Evolutionary conservation across 1,139 yeast genomes (phyloP).

Genomic region (Geotrichum bryndzae): DNA sequence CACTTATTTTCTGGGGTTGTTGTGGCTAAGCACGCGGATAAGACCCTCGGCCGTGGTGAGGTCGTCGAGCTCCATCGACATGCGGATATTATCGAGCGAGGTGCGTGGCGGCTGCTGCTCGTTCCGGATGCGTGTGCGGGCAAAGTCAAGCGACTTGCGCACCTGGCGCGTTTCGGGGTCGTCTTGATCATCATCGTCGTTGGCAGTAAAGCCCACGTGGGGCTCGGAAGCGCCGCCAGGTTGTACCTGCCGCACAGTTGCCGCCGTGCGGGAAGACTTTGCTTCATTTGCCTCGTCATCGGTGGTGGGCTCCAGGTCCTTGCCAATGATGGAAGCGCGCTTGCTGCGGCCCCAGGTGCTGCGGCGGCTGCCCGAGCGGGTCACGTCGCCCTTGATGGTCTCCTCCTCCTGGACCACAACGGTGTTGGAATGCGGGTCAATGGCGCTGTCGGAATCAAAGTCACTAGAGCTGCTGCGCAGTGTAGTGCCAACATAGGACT

Average conservation of each 20-base stretch:
- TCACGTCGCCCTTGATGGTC: background rate
- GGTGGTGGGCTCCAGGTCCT: background rate
- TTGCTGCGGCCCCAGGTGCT: background rate
- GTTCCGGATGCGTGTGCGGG: conserved; percentile 25
- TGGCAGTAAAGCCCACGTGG: conserved; percentile 3
- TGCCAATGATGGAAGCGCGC: background rate
- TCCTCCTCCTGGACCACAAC: background rate
- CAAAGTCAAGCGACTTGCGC: conserved; percentile 19
- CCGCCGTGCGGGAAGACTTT: background rate
- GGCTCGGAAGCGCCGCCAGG: conserved; percentile 1
- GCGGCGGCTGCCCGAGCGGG: background rate
- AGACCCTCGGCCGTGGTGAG: conserved; percentile 30
- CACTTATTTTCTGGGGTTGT: background rate
- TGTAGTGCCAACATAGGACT: background rate
- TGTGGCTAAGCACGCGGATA: conserved; percentile 20
- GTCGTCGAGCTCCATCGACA: conserved; percentile 29
- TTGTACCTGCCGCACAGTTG: background rate
- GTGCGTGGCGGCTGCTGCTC: conserved; percentile 27
- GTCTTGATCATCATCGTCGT: conserved; percentile 2
- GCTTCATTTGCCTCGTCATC: background rate
- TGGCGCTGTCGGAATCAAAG: background rate
- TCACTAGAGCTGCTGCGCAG: background rate
- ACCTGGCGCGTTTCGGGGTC: conserved; percentile 4
- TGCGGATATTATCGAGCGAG: conserved; percentile 26
- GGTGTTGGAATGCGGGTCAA: conserved; percentile 2